A percentile compares a stretch with the other conserved stretches of the same genome.
These are phyloP conservation scores for Lactarius sanguifluus DNA, from an alignment of 768 basidiomycete genomes.

Conservation along the genomic window DNA sequence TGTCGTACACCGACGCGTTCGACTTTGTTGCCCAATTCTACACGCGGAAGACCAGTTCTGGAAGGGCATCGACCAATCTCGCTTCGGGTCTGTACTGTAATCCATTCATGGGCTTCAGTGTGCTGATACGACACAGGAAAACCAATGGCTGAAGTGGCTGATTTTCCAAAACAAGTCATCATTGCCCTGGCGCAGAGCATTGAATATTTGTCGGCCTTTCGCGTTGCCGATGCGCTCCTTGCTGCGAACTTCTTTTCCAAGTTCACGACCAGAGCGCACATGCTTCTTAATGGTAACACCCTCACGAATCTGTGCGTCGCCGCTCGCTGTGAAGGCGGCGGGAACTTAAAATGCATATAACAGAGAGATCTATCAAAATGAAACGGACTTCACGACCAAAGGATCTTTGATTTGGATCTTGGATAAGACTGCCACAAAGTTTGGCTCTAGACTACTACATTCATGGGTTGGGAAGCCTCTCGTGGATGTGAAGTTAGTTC, in stretches of 20 bases:
- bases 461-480: slow-evolving; percentile 89
- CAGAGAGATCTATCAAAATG: slow-evolving; percentile 89
- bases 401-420: slow-evolving; percentile 86
- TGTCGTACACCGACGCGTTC: slow-evolving; percentile 72
- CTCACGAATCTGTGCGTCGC: slow-evolving; percentile 65
- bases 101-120: background rate
- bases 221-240: slow-evolving; percentile 73
- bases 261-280: slow-evolving; percentile 75
- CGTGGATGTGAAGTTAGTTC: slow-evolving; percentile 58
- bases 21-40: slow-evolving; percentile 65
- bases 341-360: slow-evolving; percentile 4
- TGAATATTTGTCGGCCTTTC: slow-evolving; percentile 68
- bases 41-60: slow-evolving; percentile 46
- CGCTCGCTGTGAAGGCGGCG: slow-evolving; percentile 1
- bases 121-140: slow-evolving; percentile 44
- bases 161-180: slow-evolving; percentile 68
- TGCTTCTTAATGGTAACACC: slow-evolving; percentile 89
- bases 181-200: slow-evolving; percentile 74
- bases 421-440: slow-evolving; percentile 83
- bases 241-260: slow-evolving; percentile 75
- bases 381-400: slow-evolving; percentile 68
- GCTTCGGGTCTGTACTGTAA: slow-evolving; percentile 42
- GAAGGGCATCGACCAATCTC: slow-evolving; percentile 45
- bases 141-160: slow-evolving; percentile 59
- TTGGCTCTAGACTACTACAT: slow-evolving; percentile 80